Conservation (phyloP, 768 basidiomycete species). For the Suillus fuscotomentosus region DNA sequence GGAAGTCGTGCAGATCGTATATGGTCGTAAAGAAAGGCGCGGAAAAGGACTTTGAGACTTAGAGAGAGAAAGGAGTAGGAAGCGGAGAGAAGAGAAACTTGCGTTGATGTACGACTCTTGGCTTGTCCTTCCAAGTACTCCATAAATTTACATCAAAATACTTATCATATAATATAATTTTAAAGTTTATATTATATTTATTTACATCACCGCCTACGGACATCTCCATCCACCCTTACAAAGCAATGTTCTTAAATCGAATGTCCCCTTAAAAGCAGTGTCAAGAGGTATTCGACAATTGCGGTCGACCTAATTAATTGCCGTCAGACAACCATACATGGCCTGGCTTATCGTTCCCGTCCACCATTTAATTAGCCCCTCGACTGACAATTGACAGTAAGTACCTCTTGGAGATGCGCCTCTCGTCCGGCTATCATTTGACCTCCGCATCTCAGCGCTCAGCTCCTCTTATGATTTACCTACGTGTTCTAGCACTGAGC, state of each 20-base stretch:
- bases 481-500: background rate
- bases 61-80: slow-evolving; percentile 22
- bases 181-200: background rate
- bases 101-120: slow-evolving; percentile 24
- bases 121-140: slow-evolving; percentile 26
- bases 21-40: slow-evolving; percentile 57
- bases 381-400: no score
- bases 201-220: slow-evolving; percentile 7
- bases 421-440: background rate
- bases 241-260: slow-evolving; percentile 1
- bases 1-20: slow-evolving; percentile 67
- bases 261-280: background rate
- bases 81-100: slow-evolving; percentile 27
- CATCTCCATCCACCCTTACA: slow-evolving; percentile 12
- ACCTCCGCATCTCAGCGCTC: background rate
- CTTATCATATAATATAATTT: slow-evolving; percentile 1
- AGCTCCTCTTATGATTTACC: background rate
- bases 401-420: background rate
- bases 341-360: no score
- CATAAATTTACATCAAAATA: background rate
- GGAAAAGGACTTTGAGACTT: slow-evolving; percentile 23
- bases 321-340: background rate
- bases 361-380: no score
- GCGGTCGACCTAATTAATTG: slow-evolving; percentile 5
- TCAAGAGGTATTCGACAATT: background rate